These are phyloP conservation scores for Fomitopsis palustris DNA, from an alignment of 1,284 basidiomycete species.

Conservation along the genomic window DNA sequence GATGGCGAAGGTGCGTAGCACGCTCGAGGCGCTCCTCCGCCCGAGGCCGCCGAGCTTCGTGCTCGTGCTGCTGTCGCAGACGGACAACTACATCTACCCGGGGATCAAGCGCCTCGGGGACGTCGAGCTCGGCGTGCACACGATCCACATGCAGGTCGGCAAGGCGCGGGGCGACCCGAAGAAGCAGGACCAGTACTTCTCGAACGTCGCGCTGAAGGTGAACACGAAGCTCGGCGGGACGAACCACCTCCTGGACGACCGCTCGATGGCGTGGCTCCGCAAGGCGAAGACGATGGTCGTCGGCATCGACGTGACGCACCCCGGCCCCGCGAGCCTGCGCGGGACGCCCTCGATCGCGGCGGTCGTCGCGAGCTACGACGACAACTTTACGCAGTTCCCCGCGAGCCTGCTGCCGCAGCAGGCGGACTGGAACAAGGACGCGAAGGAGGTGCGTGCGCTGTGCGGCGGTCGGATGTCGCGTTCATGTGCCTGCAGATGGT, in stretches of 20 bases:
- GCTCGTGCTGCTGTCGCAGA: slow-evolving; percentile 58
- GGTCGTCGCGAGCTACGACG: slow-evolving; percentile 70
- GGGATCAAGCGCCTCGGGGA: slow-evolving; percentile 75
- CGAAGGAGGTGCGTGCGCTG: slow-evolving; percentile 52
- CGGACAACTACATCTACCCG: slow-evolving; percentile 71
- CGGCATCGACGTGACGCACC: slow-evolving; percentile 79
- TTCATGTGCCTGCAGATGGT: slow-evolving; percentile 49
- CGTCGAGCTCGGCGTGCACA: slow-evolving; percentile 63
- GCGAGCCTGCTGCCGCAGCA: slow-evolving; percentile 62
- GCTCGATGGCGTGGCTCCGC: slow-evolving; percentile 58
- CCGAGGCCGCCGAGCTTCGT: slow-evolving; percentile 49
- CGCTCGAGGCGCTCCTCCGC: slow-evolving; percentile 31
- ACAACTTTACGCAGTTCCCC: slow-evolving; percentile 67
- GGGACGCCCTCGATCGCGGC: slow-evolving; percentile 77
- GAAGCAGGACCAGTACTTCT: slow-evolving; percentile 73
- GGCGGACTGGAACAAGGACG: slow-evolving; percentile 36
- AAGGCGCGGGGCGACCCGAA: slow-evolving; percentile 52
- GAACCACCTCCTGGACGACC: slow-evolving; percentile 62
- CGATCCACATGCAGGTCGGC: slow-evolving; percentile 56
- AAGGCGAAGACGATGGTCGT: slow-evolving; percentile 73
- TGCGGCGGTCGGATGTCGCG: not conserved
- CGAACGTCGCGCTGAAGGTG: slow-evolving; percentile 61
- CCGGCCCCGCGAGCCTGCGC: slow-evolving; percentile 47
- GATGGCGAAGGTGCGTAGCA: slow-evolving; percentile 36
- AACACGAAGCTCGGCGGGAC: slow-evolving; percentile 79